phyloP scores from a whole-genome alignment of 2,329 filamentous ascomycete species.

The Talaromyces sp. region DNA sequence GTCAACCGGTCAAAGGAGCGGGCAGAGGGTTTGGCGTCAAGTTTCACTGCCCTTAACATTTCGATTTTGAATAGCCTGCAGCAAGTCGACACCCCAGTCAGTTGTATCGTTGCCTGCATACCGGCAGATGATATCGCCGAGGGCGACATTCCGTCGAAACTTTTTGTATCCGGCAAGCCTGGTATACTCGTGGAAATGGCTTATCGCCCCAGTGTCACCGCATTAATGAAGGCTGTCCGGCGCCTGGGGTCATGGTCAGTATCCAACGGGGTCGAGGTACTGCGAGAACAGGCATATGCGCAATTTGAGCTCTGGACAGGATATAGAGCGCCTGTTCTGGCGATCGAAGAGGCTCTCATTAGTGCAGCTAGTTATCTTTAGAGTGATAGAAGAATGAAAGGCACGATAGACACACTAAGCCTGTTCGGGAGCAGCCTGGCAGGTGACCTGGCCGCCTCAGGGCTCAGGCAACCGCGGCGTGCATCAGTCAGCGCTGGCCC shows the following conservation, averaged over 20 bases:
- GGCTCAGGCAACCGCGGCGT: neutral
- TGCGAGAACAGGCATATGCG: conserved; percentile 21
- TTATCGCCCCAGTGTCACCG: conserved; percentile 1
- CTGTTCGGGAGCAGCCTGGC: neutral
- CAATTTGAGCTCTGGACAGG: conserved; percentile 22
- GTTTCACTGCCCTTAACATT: neutral
- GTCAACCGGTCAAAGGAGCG: conserved; percentile 1
- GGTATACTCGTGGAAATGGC: conserved; percentile 2
- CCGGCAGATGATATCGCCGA: conserved; percentile 17
- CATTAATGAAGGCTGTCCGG: conserved; percentile 13
- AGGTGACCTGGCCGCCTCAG: neutral
- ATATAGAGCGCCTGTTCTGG: neutral
- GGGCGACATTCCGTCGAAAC: conserved; percentile 19
- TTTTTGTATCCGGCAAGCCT: neutral
- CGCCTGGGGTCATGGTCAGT: conserved; percentile 14
- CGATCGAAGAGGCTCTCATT: neutral
- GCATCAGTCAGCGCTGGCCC: neutral
- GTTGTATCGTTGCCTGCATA: conserved; percentile 4
- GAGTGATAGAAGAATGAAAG: neutral
- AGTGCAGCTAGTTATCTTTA: conserved; percentile 11
- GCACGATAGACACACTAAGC: neutral
- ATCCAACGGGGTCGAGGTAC: conserved; percentile 21
- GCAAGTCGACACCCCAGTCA: neutral
- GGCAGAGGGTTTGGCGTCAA: neutral
- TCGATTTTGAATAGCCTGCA: neutral